These are phyloP conservation scores for Leucogyrophana mollusca DNA, from an alignment of 768 basidiomycete species.

Conservation along the genomic window DNA sequence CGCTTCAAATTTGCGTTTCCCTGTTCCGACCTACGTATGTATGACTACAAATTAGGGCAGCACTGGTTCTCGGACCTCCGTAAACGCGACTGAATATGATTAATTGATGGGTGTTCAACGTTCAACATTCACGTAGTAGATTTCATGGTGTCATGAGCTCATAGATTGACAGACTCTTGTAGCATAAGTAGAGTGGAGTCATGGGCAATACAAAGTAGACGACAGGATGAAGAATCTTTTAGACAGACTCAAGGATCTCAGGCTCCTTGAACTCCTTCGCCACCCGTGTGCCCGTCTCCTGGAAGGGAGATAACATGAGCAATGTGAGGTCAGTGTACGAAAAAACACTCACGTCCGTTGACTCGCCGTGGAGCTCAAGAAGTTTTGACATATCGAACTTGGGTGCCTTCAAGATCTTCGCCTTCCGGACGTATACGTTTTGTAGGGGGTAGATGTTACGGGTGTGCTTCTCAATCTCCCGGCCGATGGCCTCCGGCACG, in stretches of 20 bases:
- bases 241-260: slow-evolving; percentile 89
- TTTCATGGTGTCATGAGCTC: slow-evolving; percentile 15
- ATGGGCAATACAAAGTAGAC: slow-evolving; percentile 38
- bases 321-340: not conserved
- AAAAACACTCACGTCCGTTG: slow-evolving; percentile 73
- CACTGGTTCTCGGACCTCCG: slow-evolving; percentile 19
- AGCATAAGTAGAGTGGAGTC: slow-evolving; percentile 29
- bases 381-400: slow-evolving; percentile 96
- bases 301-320: slow-evolving; percentile 15
- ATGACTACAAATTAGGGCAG: too few species aligned
- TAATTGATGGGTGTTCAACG: too few species aligned
- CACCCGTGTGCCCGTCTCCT: slow-evolving; percentile 95
- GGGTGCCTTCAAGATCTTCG: slow-evolving; percentile 97
- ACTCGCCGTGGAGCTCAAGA: slow-evolving; percentile 94
- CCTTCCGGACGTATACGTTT: slow-evolving; percentile 99
- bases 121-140: not conserved
- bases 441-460: slow-evolving; percentile 97
- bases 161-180: slow-evolving; percentile 39
- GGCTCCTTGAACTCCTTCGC: slow-evolving; percentile 98
- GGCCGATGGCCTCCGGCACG: slow-evolving; percentile 96
- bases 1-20: too few species aligned
- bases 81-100: slow-evolving; percentile 18
- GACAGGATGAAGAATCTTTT: slow-evolving; percentile 39
- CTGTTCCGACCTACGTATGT: too few species aligned
- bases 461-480: slow-evolving; percentile 98